phyloP scores from a whole-genome alignment of 176 grass and related monocot species.

The Canna indica region DNA sequence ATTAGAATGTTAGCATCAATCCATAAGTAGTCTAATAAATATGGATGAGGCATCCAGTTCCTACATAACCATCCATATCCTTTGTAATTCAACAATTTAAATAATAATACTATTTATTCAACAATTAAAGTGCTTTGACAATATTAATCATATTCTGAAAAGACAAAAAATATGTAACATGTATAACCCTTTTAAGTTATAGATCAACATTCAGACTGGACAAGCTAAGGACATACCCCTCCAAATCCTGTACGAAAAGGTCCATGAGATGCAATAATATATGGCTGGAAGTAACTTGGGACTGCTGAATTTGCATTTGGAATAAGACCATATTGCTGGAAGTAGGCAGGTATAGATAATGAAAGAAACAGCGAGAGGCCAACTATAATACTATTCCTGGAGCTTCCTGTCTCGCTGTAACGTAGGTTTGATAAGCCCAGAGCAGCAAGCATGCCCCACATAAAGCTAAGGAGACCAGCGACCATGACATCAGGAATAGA shows the following conservation, averaged over 20 bases:
- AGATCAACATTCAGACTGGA: neutral
- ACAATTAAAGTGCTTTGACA: no score
- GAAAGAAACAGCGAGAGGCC: constrained; percentile 84
- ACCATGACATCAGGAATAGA: constrained; percentile 97
- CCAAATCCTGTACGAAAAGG: constrained; percentile 56
- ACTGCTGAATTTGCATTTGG: constrained; percentile 58
- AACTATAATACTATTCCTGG: constrained; percentile 85
- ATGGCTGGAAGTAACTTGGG: constrained; percentile 81
- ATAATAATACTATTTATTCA: no score
- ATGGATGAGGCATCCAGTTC: no score
- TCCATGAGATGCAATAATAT: constrained; percentile 79
- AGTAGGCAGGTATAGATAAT: constrained; percentile 85
- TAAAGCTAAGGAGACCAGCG: constrained; percentile 88
- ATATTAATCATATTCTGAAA: neutral
- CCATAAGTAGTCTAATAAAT: neutral
- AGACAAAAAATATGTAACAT: neutral
- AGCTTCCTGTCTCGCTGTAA: constrained; percentile 90
- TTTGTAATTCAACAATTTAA: no score
- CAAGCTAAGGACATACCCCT: constrained; percentile 58
- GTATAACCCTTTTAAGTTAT: neutral
- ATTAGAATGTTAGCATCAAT: constrained; percentile 8
- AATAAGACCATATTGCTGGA: constrained; percentile 63
- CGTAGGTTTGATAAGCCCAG: constrained; percentile 95
- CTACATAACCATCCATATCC: no score
- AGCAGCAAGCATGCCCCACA: constrained; percentile 91